Evolutionary conservation across 2,329 filamentous ascomycete genomes (phyloP).

Genomic region (Fusarium begoniae): DNA sequence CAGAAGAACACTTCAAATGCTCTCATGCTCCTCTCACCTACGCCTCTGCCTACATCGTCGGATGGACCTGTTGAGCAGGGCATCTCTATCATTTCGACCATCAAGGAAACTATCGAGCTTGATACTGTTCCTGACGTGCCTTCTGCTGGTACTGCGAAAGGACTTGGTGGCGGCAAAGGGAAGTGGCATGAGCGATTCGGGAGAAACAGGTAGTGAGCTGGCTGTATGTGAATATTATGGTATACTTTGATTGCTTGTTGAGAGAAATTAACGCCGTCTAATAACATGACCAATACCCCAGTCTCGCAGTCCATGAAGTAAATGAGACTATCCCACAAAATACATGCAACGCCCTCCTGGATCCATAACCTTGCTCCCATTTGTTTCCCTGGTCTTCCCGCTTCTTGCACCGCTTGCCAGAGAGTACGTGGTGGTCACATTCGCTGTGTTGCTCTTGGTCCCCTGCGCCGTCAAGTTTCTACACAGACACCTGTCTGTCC

Average conservation of each 20-base stretch:
- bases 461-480: background rate
- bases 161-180: conserved; percentile 49
- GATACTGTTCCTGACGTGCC: conserved; percentile 53
- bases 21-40: conserved; percentile 61
- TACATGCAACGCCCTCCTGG: background rate
- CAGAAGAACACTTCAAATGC: conserved; percentile 76
- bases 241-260: background rate
- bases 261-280: background rate
- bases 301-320: background rate
- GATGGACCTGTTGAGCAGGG: conserved; percentile 43
- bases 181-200: conserved; percentile 72
- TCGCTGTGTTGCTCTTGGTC: background rate
- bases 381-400: background rate
- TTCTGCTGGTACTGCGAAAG: conserved; percentile 42
- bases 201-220: conserved; percentile 49
- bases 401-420: background rate
- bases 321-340: background rate
- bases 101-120: conserved; percentile 71
- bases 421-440: background rate
- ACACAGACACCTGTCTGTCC: background rate
- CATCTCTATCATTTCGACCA: conserved; percentile 61
- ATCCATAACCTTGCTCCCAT: background rate
- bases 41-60: background rate
- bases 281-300: background rate
- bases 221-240: background rate